A percentile compares a stretch with the other conserved stretches of the same genome.
These are phyloP conservation scores for Rhododendron molle DNA, from an alignment of 148 eudicot genomes.

Conservation along the genomic window DNA sequence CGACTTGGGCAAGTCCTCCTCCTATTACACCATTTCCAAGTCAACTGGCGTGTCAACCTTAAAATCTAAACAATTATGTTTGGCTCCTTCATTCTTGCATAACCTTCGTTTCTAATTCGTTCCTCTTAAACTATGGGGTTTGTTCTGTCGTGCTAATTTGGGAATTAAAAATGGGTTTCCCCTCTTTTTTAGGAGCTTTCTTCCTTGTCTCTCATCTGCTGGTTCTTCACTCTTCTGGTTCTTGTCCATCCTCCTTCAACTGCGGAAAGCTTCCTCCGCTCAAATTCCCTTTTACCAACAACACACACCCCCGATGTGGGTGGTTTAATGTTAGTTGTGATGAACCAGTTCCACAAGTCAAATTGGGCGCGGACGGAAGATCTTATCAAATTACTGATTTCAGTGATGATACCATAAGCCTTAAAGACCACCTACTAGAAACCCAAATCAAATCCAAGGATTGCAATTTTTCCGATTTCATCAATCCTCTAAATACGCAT, in stretches of 20 bases:
- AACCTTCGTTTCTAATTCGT: background rate
- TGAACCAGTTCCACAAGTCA: background rate
- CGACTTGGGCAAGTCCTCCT: too few relatives aligned
- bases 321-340: slow-evolving; percentile 26
- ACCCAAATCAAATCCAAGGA: background rate
- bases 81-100: background rate
- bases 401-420: background rate
- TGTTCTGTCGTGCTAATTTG: background rate
- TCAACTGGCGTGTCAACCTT: too few relatives aligned
- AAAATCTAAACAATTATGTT: too few relatives aligned
- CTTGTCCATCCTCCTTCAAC: slow-evolving; percentile 30
- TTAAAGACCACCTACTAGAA: background rate
- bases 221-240: background rate
- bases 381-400: background rate
- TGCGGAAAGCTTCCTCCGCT: slow-evolving; percentile 16
- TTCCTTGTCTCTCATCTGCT: background rate
- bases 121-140: background rate
- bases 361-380: background rate
- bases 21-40: too few relatives aligned
- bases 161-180: background rate
- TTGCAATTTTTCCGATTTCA: background rate
- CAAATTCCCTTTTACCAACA: slow-evolving; percentile 34
- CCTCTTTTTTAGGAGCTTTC: background rate
- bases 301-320: slow-evolving; percentile 23
- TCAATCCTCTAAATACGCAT: background rate